phyloP scores from a whole-genome alignment of 441 rosid species.

The Bocquillonia castaneifolia region DNA sequence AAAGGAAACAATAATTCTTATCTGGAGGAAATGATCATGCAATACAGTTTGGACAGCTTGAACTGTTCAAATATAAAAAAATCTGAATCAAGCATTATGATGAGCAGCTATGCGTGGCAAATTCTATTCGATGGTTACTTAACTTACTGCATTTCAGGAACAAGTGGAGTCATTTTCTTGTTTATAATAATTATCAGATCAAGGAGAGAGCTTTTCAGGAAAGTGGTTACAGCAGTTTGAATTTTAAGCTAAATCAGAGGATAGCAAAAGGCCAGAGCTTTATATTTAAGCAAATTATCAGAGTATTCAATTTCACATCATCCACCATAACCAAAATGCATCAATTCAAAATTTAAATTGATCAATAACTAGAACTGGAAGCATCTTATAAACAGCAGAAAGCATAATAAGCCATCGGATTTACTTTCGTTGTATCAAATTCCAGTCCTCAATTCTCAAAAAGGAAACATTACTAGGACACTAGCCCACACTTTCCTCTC shows the following conservation, averaged over 20 bases:
- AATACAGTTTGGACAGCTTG: neutral
- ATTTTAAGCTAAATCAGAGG: no score
- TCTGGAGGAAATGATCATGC: neutral
- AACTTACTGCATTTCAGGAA: neutral
- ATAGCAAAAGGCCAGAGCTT: neutral
- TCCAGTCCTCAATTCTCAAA: neutral
- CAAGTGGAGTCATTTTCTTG: neutral
- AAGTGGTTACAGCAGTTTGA: no score
- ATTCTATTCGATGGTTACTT: neutral
- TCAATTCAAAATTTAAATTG: neutral
- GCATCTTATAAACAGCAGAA: neutral
- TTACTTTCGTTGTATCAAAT: neutral
- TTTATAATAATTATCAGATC: neutral
- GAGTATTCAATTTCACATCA: conserved; percentile 4
- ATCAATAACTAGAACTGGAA: neutral
- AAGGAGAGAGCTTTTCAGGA: neutral
- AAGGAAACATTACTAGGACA: no score
- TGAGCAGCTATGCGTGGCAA: no score
- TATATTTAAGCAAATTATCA: neutral
- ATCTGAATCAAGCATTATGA: neutral
- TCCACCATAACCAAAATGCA: neutral
- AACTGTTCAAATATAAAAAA: neutral
- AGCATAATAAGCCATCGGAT: neutral
- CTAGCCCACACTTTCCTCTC: no score
- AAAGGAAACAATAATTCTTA: neutral